Conservation (phyloP, 2,329 filamentous ascomycete genomes). For the Zalaria sp. region DNA sequence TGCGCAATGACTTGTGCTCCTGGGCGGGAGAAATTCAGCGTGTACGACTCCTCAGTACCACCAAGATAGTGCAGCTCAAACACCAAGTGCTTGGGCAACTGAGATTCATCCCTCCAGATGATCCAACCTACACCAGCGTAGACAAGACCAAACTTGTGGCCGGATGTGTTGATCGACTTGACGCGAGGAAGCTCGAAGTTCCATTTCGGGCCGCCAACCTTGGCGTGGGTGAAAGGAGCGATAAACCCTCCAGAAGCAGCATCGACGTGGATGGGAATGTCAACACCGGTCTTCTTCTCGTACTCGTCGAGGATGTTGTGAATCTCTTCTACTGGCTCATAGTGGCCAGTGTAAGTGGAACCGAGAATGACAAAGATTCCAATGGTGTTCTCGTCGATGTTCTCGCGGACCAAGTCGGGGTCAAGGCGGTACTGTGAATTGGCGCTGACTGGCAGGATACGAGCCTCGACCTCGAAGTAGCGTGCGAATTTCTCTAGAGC, state of each 20-base stretch:
- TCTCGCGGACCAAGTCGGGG: constrained; percentile 47
- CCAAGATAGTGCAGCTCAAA: constrained; percentile 61
- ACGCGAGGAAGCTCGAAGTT: constrained; percentile 48
- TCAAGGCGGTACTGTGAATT: constrained; percentile 49
- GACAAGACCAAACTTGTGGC: constrained; percentile 49
- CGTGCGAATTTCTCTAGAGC: constrained; percentile 59
- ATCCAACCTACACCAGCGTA: constrained; percentile 59
- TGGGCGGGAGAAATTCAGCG: constrained; percentile 58
- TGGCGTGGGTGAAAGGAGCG: constrained; percentile 44
- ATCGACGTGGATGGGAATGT: constrained; percentile 57
- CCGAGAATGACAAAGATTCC: constrained; percentile 62
- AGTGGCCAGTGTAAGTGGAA: constrained; percentile 61
- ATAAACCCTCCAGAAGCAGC: constrained; percentile 48
- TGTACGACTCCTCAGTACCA: constrained; percentile 57
- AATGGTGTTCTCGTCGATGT: constrained; percentile 63
- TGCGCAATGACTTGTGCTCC: constrained; percentile 57
- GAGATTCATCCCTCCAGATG: constrained; percentile 51
- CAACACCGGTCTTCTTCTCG: constrained; percentile 44
- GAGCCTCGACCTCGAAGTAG: constrained; percentile 60
- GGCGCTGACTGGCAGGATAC: constrained; percentile 47
- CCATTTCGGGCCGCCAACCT: constrained; percentile 45
- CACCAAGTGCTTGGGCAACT: constrained; percentile 52
- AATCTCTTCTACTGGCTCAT: constrained; percentile 56
- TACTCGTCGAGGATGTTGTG: constrained; percentile 50
- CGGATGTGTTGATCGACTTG: constrained; percentile 52